A percentile compares a stretch with the other conserved stretches of the same genome.
phyloP scores from a whole-genome alignment of 2,329 filamentous ascomycete species.

The Pestalotiopsis sp. region DNA sequence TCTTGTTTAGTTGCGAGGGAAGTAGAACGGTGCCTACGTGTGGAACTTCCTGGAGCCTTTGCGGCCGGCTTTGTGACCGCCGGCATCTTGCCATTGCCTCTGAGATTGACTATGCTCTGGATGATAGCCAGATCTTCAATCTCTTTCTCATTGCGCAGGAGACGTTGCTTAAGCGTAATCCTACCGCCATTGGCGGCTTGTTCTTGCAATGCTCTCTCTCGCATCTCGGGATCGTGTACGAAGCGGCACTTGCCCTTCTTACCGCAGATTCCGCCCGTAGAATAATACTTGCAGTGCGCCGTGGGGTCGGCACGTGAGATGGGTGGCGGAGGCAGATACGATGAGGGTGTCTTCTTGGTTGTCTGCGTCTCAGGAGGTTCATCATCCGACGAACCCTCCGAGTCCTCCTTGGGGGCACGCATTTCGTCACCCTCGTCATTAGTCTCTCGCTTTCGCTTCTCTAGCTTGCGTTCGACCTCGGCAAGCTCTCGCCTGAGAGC shows the following conservation, averaged over 20 bases:
- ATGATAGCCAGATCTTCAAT: slow-evolving; percentile 69
- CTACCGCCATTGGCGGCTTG: slow-evolving; percentile 67
- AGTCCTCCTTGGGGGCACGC: slow-evolving; percentile 48
- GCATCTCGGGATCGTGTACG: slow-evolving; percentile 66
- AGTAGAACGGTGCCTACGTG: slow-evolving; percentile 22
- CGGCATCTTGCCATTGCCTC: slow-evolving; percentile 51
- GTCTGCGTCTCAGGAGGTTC: slow-evolving; percentile 58
- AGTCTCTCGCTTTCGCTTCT: slow-evolving; percentile 68
- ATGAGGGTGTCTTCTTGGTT: slow-evolving; percentile 42
- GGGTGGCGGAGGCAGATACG: slow-evolving; percentile 46
- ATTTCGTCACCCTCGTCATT: slow-evolving; percentile 70
- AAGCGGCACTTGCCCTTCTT: slow-evolving; percentile 79
- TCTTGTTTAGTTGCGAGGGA: not conserved
- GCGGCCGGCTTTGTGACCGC: slow-evolving; percentile 26
- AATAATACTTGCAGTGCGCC: slow-evolving; percentile 72
- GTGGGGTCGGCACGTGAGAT: slow-evolving; percentile 60
- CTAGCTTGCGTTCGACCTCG: slow-evolving; percentile 69
- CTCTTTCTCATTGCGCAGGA: slow-evolving; percentile 69
- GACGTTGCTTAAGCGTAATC: slow-evolving; percentile 66
- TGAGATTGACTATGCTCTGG: slow-evolving; percentile 67
- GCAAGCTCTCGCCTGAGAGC: slow-evolving; percentile 66
- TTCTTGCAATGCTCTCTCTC: slow-evolving; percentile 65
- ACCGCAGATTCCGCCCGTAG: slow-evolving; percentile 68
- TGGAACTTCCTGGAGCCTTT: slow-evolving; percentile 25
- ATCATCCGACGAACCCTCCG: slow-evolving; percentile 57